Percentiles rank a stretch among this genome's conserved stretches.
These are phyloP conservation scores for Pythium aristosporum DNA, from an alignment of 352 stramenopile genomes.

Conservation along the genomic window DNA sequence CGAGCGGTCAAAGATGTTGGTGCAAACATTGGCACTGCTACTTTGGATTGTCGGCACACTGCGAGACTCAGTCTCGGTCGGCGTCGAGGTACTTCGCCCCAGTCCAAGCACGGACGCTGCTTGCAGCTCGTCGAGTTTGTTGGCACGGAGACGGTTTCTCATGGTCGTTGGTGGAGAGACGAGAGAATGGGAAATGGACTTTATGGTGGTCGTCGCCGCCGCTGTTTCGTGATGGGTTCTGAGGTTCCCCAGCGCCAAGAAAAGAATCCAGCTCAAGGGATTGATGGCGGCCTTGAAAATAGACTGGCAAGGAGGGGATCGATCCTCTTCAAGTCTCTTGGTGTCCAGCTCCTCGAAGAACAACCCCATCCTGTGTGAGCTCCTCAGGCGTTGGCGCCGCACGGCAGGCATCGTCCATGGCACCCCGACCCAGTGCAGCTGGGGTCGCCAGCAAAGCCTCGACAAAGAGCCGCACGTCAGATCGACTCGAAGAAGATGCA, in stretches of 20 bases:
- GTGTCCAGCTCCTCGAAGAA: not conserved
- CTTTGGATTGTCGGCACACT: not conserved
- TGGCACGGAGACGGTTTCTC: not conserved
- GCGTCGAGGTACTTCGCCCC: conserved; percentile 57
- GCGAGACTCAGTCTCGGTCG: conserved; percentile 28
- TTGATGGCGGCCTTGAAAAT: not conserved
- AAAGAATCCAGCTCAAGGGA: not conserved
- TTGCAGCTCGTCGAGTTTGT: conserved; percentile 29
- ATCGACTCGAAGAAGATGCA: conserved; percentile 72
- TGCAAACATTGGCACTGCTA: conserved; percentile 9
- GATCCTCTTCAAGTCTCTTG: not conserved
- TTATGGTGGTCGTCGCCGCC: no score
- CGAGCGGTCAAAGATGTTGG: conserved; percentile 55
- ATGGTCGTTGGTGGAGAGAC: not conserved
- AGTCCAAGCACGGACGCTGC: conserved; percentile 41
- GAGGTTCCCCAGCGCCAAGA: not conserved
- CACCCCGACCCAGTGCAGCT: not conserved
- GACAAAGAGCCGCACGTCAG: conserved; percentile 36
- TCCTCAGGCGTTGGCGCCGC: conserved; percentile 6
- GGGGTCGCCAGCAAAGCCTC: conserved; percentile 4
- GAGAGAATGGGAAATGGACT: not conserved
- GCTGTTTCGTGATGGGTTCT: not conserved
- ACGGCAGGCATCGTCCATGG: not conserved
- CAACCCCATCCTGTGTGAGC: not conserved
- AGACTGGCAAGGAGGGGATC: not conserved